Evolutionary conservation across 2,329 filamentous ascomycete genomes (phyloP).

Genomic region (Fusarium palustre): DNA sequence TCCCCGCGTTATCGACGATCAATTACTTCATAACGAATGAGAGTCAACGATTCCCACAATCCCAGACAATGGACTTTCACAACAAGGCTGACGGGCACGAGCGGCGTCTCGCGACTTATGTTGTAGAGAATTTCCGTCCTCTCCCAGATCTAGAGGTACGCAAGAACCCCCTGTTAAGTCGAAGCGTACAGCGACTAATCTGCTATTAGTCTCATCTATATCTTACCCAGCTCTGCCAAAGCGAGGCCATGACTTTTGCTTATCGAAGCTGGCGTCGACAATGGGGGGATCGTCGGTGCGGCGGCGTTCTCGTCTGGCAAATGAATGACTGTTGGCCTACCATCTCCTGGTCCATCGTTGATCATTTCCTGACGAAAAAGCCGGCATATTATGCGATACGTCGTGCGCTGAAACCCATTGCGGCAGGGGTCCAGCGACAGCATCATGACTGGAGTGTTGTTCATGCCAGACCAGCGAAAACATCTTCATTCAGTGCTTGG

Average conservation of each 20-base stretch:
- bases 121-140: constrained; percentile 76
- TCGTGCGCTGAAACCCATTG: neutral
- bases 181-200: neutral
- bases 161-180: neutral
- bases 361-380: neutral
- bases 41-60: neutral
- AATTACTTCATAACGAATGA: constrained; percentile 57
- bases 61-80: constrained; percentile 68
- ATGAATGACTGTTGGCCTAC: constrained; percentile 69
- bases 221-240: neutral
- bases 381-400: neutral
- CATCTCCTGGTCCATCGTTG: constrained; percentile 1
- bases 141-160: neutral
- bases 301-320: constrained; percentile 75
- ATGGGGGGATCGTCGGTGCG: constrained; percentile 67
- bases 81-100: constrained; percentile 86
- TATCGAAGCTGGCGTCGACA: constrained; percentile 70
- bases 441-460: constrained; percentile 4
- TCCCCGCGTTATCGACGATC: constrained; percentile 67
- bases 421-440: neutral
- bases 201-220: neutral
- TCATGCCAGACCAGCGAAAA: neutral
- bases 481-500: neutral
- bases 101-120: constrained; percentile 77
- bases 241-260: constrained; percentile 62